phyloP scores from a whole-genome alignment of 371 early-diverging fungal species.

The Apophysomyces variabilis region DNA sequence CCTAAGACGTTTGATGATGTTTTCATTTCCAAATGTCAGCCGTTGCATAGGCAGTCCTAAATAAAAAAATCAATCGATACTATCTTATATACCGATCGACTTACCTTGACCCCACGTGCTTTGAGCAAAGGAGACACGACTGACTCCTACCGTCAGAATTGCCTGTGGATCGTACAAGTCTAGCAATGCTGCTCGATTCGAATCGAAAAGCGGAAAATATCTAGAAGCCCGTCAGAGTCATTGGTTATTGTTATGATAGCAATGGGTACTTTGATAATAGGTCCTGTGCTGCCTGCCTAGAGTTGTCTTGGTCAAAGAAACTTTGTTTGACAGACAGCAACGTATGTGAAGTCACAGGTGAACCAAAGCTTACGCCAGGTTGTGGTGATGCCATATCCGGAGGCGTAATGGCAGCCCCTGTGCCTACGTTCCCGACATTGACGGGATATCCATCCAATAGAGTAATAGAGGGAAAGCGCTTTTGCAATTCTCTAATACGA shows the following conservation, averaged over 20 bases:
- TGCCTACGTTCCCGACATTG: neutral
- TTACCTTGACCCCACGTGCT: constrained; percentile 50
- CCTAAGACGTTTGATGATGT: constrained; percentile 41
- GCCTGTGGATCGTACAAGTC: constrained; percentile 44
- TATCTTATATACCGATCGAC: neutral
- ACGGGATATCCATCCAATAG: constrained; percentile 35
- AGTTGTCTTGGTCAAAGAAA: constrained; percentile 45
- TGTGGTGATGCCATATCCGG: neutral
- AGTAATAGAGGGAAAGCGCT: constrained; percentile 50
- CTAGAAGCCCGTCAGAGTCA: constrained; percentile 1
- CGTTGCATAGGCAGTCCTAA: constrained; percentile 14
- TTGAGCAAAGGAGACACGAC: constrained; percentile 29
- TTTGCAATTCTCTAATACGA: constrained; percentile 18
- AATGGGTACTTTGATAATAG: constrained; percentile 36
- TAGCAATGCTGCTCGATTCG: constrained; percentile 39
- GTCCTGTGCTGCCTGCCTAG: constrained; percentile 39
- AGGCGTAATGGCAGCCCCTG: constrained; percentile 9
- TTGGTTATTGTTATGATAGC: neutral
- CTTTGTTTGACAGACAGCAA: constrained; percentile 21
- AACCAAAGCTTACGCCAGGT: constrained; percentile 15
- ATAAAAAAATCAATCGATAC: neutral
- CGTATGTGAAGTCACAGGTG: constrained; percentile 6
- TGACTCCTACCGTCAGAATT: constrained; percentile 36
- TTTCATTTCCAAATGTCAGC: constrained; percentile 23
- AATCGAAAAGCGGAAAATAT: constrained; percentile 47